Percentiles rank a stretch among this genome's conserved stretches.
Evolutionary conservation across 345 rosid genomes (phyloP).

Genomic region (Fremontodendron californicum): DNA sequence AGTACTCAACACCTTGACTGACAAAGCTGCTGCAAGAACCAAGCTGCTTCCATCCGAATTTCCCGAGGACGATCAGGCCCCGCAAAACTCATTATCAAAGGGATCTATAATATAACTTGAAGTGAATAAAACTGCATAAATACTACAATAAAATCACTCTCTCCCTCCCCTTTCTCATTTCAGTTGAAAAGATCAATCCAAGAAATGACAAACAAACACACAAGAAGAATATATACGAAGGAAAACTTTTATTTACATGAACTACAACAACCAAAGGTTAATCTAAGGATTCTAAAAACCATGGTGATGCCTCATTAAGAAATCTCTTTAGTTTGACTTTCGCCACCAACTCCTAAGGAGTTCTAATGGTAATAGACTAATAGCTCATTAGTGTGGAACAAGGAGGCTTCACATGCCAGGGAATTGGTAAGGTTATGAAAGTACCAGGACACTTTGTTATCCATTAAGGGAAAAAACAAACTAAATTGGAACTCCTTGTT

Average conservation of each 20-base stretch:
- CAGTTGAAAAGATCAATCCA: neutral
- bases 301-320: neutral
- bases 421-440: neutral
- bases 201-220: neutral
- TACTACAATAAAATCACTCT: neutral
- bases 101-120: slow-evolving; percentile 50
- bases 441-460: neutral
- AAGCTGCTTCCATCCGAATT: slow-evolving; percentile 93
- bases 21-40: slow-evolving; percentile 92
- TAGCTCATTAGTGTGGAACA: neutral
- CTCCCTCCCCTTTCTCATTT: neutral
- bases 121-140: slow-evolving; percentile 5
- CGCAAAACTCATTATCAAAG: slow-evolving; percentile 74
- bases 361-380: neutral
- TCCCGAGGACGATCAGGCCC: slow-evolving; percentile 81
- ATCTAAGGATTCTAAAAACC: neutral
- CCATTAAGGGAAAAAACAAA: neutral
- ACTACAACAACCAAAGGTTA: neutral
- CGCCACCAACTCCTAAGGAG: neutral
- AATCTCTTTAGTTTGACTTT: neutral
- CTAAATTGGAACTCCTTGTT: neutral
- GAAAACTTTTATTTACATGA: neutral
- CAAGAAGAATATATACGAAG: neutral
- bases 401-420: neutral
- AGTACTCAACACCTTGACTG: slow-evolving; percentile 67